These are phyloP conservation scores for Naganishia vishniacii DNA, from an alignment of 768 basidiomycete species.

Conservation along the genomic window DNA sequence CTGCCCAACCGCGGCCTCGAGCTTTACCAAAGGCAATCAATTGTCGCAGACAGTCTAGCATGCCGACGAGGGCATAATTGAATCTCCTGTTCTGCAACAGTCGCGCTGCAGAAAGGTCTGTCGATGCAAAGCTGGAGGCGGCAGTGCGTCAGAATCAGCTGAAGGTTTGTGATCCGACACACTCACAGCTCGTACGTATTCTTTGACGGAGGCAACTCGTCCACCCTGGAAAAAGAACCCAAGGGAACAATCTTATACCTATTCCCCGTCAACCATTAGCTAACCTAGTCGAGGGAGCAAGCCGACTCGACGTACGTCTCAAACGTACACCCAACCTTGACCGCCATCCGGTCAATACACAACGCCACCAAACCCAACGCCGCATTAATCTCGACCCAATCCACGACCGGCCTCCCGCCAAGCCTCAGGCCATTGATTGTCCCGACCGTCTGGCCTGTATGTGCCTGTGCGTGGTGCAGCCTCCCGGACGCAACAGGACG, in stretches of 20 bases:
- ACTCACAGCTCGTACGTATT: conserved; percentile 67
- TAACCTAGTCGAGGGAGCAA: not conserved
- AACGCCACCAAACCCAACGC: conserved; percentile 97
- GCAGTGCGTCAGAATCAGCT: not conserved
- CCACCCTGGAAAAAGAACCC: conserved; percentile 90
- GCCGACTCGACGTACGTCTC: conserved; percentile 59
- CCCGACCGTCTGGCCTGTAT: conserved; percentile 54
- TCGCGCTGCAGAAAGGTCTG: conserved; percentile 81
- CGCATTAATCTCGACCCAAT: conserved; percentile 98
- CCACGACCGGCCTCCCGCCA: conserved; percentile 77
- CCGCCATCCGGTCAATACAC: conserved; percentile 79
- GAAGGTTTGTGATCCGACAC: not conserved
- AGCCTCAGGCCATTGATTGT: conserved; percentile 95
- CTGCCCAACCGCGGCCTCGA: conserved; percentile 70
- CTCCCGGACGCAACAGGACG: not conserved
- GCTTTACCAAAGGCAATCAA: conserved; percentile 77
- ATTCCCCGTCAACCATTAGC: conserved; percentile 15
- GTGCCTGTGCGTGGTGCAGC: conserved; percentile 17
- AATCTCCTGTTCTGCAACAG: conserved; percentile 90
- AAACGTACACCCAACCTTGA: conserved; percentile 84
- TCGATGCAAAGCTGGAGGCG: conserved; percentile 66
- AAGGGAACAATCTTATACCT: conserved; percentile 88
- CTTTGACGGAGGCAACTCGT: conserved; percentile 53
- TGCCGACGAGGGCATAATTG: conserved; percentile 91
- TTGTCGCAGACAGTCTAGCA: conserved; percentile 89